These are phyloP conservation scores for Noccaea bulbosa DNA, from an alignment of 345 rosid genomes.

Conservation along the genomic window DNA sequence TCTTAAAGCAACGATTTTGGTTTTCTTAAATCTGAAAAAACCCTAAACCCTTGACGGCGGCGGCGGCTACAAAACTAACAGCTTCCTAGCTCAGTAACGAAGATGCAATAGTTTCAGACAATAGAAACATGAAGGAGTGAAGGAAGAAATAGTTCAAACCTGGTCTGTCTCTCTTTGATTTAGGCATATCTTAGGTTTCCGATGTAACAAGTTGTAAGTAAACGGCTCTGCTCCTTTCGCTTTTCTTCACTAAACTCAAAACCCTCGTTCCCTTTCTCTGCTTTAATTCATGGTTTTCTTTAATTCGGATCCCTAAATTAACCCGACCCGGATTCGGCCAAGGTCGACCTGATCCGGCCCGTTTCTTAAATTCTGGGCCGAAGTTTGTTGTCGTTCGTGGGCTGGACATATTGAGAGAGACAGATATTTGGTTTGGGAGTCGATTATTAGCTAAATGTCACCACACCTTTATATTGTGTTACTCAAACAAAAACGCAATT, in stretches of 20 bases:
- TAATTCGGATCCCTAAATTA: conserved; percentile 21
- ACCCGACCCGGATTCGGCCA: conserved; percentile 12
- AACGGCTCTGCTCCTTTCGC: conserved; percentile 39
- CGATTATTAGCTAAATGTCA: neutral
- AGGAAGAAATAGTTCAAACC: conserved; percentile 47
- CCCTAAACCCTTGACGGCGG: conserved; percentile 42
- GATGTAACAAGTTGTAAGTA: neutral
- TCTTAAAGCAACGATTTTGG: neutral
- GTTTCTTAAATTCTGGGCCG: conserved; percentile 2
- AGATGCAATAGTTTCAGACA: neutral
- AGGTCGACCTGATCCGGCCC: neutral
- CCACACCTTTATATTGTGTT: neutral
- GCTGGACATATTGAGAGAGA: neutral
- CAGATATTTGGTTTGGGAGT: neutral
- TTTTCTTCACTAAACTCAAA: conserved; percentile 17
- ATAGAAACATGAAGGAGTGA: neutral
- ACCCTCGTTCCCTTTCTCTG: conserved; percentile 37
- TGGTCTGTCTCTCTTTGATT: conserved; percentile 86
- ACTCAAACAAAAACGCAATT: neutral
- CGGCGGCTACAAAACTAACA: conserved; percentile 36
- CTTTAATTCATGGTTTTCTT: neutral
- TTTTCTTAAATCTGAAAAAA: conserved; percentile 2
- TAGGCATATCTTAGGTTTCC: conserved; percentile 62
- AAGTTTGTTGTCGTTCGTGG: conserved; percentile 17
- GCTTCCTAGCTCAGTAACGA: neutral